These are phyloP conservation scores for Kwoniella mangroviensis DNA, from an alignment of 768 basidiomycete genomes.

Conservation along the genomic window DNA sequence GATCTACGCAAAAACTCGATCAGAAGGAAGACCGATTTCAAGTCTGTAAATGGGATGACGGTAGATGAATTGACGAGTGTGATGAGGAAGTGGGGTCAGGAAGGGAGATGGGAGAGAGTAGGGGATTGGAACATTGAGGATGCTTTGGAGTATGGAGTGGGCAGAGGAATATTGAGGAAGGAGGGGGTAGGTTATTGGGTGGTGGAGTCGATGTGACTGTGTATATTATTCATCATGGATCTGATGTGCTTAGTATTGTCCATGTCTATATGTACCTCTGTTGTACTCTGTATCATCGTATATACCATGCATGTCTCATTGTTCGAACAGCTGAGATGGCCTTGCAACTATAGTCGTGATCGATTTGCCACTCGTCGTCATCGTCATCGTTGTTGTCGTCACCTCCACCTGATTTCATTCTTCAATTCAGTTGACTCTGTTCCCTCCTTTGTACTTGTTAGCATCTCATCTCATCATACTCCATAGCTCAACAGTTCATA, in stretches of 20 bases:
- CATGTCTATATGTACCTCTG: neutral
- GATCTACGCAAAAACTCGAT: constrained; percentile 16
- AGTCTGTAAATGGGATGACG: constrained; percentile 38
- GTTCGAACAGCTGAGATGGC: neutral
- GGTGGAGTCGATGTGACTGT: constrained; percentile 1
- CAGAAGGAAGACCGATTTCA: constrained; percentile 27
- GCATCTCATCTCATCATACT: neutral
- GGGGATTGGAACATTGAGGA: constrained; percentile 42
- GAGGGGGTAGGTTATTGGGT: constrained; percentile 44
- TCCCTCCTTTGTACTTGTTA: neutral
- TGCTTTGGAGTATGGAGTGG: constrained; percentile 33
- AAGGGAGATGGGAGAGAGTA: constrained; percentile 51
- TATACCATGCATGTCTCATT: neutral
- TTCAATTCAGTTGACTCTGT: neutral
- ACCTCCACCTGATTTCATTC: neutral
- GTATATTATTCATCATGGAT: neutral
- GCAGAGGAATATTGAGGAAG: constrained; percentile 24
- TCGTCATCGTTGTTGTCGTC: neutral
- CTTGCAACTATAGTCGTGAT: neutral
- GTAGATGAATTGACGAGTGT: constrained; percentile 28
- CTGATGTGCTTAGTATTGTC: neutral
- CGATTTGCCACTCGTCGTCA: neutral
- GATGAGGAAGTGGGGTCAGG: constrained; percentile 39
- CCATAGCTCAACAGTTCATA: too few species aligned
- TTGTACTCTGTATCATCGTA: neutral